These are phyloP conservation scores for Didymosphaeria variabile DNA, from an alignment of 2,329 filamentous ascomycete species.

Conservation along the genomic window DNA sequence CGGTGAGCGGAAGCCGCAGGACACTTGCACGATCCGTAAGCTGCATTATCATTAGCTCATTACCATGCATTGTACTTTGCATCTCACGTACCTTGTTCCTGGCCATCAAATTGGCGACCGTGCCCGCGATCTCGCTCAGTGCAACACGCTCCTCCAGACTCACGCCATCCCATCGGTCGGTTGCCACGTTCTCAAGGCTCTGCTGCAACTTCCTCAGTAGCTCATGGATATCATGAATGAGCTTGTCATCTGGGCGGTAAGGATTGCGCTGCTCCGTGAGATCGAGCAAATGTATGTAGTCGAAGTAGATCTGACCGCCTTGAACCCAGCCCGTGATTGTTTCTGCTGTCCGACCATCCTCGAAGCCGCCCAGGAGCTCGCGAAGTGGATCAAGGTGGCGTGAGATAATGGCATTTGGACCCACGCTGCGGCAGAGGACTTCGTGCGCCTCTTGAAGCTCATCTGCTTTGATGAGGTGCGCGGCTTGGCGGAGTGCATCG, in stretches of 20 bases:
- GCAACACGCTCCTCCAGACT: slow-evolving; percentile 70
- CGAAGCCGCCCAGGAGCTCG: slow-evolving; percentile 75
- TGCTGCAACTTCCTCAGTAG: slow-evolving; percentile 48
- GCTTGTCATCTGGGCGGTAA: slow-evolving; percentile 42
- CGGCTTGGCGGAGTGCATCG: slow-evolving; percentile 66
- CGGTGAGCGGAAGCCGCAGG: slow-evolving; percentile 71
- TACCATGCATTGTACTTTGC: slow-evolving; percentile 21
- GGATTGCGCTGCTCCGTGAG: slow-evolving; percentile 38
- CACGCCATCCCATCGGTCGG: slow-evolving; percentile 51
- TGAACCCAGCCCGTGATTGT: slow-evolving; percentile 75
- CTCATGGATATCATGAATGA: slow-evolving; percentile 39
- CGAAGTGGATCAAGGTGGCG: slow-evolving; percentile 77
- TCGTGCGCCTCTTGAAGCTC: slow-evolving; percentile 84
- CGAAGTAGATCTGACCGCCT: slow-evolving; percentile 82
- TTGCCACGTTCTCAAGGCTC: slow-evolving; percentile 50
- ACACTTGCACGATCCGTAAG: slow-evolving; percentile 56
- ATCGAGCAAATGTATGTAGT: slow-evolving; percentile 64
- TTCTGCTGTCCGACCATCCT: slow-evolving; percentile 27
- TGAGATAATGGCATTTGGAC: slow-evolving; percentile 82
- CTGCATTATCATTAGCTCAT: slow-evolving; percentile 47
- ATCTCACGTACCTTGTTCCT: slow-evolving; percentile 45
- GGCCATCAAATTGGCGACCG: slow-evolving; percentile 73
- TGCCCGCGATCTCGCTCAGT: slow-evolving; percentile 80
- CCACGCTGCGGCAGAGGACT: slow-evolving; percentile 81
- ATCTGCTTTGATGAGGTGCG: slow-evolving; percentile 79